Evolutionary conservation across 139 green algal genomes (phyloP).

Genomic region (Trebouxia sp.): DNA sequence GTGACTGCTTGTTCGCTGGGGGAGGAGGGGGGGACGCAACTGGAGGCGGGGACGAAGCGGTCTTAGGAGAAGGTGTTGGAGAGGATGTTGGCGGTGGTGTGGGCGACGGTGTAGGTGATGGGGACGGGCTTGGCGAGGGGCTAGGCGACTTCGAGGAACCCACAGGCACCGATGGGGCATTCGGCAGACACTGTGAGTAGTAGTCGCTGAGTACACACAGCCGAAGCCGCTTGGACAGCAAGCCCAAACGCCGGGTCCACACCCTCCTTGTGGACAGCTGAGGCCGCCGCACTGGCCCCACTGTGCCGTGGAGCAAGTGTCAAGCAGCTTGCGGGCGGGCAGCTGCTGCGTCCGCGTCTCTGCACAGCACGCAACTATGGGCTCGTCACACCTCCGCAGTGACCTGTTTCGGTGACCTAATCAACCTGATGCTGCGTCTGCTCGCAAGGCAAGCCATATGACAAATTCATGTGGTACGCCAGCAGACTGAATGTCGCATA

Average conservation of each 20-base stretch:
- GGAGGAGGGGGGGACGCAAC: not conserved
- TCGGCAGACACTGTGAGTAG: slow-evolving; percentile 15
- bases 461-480: too few relatives aligned
- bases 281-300: slow-evolving; percentile 2
- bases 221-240: slow-evolving; percentile 19
- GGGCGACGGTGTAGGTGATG: not conserved
- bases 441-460: too few relatives aligned
- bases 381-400: not conserved
- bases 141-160: not conserved
- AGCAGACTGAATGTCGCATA: too few relatives aligned
- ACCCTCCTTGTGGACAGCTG: not conserved
- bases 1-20: not conserved
- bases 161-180: not conserved
- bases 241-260: not conserved
- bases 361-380: not conserved
- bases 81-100: not conserved
- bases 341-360: not conserved
- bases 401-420: too few relatives aligned
- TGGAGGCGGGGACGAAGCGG: not conserved
- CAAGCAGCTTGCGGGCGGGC: not conserved
- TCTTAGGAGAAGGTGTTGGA: not conserved
- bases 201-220: not conserved
- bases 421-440: too few relatives aligned
- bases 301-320: not conserved
- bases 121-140: not conserved